Evolutionary conservation across 2,329 filamentous ascomycete species (phyloP), one percentile per base, ranked within the genome.

Genomic region (Cladosporium halotolerans): DNA sequence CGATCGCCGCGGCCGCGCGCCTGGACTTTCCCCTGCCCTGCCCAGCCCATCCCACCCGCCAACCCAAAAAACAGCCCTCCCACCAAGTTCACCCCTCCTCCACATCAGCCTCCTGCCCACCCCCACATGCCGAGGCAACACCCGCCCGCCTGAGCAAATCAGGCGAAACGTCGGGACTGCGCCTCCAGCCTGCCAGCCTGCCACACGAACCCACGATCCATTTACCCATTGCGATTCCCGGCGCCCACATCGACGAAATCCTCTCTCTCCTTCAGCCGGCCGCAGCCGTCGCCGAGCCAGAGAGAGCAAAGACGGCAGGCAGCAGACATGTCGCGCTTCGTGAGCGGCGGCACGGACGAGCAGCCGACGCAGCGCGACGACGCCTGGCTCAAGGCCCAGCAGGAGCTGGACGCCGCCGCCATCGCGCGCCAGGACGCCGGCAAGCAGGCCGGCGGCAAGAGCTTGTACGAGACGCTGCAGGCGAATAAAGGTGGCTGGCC

Each of bases 391-490:
- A 73, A 75, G 33, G 85, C 84, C 10, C 81, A 86, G 68, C 71
- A 74, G 43, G 79, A 86, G 57, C 76, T 90, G 14, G 84, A 86
- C 14, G 78, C 77, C 9, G 79, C 83, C 57, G 76, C 82, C 38
- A 72, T 70, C 57, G 72, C 73, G 54, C 78, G 81, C 55, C 76
- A 79, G 31, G 78, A 80, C 52, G 70, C 76, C 55, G 72, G 75
- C 54, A 59, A 62, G 54, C 69, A 72, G 53, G 70, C 74, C 14
- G 74, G 72, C 33, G 80, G 85, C 60, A 83, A 79, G 70, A 84
- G 78, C 48, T 75, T 93, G 28, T 93, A 79, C 66, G 88, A 91
- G 41, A 78, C 87, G 2, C 70, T 93, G 48, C 85, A 92, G 71
- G 88, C 85, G 41, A 93, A 93, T 70, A 92, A 91, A 81, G 85